phyloP scores from a whole-genome alignment of 176 grass and related monocot genomes.

The Echinochloa phyllopogon region DNA sequence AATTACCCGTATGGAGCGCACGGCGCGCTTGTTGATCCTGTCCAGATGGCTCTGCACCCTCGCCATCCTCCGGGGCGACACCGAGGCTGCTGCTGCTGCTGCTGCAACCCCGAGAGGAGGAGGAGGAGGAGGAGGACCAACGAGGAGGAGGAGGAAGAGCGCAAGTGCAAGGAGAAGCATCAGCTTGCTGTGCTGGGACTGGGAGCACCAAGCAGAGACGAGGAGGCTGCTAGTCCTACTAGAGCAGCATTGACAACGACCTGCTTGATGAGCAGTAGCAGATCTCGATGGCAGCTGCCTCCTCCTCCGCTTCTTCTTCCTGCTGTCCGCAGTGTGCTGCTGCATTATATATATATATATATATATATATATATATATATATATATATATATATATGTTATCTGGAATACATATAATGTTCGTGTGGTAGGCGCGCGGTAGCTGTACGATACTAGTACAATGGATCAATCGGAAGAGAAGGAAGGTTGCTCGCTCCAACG shows the following conservation, averaged over 20 bases:
- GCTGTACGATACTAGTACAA: too few species aligned
- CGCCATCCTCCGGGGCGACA: slow-evolving; percentile 53
- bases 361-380: slow-evolving; percentile 13
- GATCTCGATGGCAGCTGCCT: background rate
- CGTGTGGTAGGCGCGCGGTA: too few species aligned
- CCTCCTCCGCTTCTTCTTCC: slow-evolving; percentile 22
- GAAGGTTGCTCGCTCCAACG: too few species aligned
- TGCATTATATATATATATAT: slow-evolving; percentile 21
- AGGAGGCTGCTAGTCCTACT: background rate
- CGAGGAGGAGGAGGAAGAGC: slow-evolving; percentile 25
- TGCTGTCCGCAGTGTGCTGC: slow-evolving; percentile 15
- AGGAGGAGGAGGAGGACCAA: too few species aligned
- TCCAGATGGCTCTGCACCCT: slow-evolving; percentile 69
- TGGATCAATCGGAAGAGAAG: background rate
- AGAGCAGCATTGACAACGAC: background rate
- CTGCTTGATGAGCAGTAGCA: too few species aligned
- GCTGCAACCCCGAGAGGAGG: background rate
- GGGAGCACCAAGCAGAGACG: background rate
- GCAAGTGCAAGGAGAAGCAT: background rate
- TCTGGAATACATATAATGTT: background rate
- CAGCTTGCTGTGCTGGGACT: background rate
- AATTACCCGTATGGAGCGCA: slow-evolving; percentile 68
- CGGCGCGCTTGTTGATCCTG: slow-evolving; percentile 67
- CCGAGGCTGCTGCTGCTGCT: background rate
- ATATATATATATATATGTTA: background rate